Evolutionary conservation across 73 alveolate genomes (phyloP).

Genomic region (Durusdinium trenchii): DNA sequence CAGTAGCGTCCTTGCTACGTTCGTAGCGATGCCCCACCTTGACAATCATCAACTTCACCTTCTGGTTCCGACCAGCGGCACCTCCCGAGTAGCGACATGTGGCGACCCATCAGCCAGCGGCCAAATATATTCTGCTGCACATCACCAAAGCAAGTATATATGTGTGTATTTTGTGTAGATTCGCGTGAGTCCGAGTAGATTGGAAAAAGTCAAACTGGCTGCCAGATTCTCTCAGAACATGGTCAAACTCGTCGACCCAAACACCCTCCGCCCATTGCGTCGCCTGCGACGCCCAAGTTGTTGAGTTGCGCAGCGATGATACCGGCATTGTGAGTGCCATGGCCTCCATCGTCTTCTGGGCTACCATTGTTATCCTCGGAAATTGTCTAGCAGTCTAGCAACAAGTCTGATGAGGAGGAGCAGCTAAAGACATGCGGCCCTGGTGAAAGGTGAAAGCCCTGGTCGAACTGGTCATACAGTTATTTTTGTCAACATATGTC

Average conservation of each 20-base stretch:
- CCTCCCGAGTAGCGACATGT: no score
- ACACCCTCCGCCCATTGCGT: neutral
- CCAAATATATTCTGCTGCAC: no score
- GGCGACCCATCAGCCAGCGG: no score
- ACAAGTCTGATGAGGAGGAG: no score
- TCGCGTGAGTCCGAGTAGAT: neutral
- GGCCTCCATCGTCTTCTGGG: constrained; percentile 64
- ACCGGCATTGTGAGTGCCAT: constrained; percentile 82
- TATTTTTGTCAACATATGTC: no score
- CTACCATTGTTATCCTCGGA: constrained; percentile 35
- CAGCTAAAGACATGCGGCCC: no score
- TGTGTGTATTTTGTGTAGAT: neutral
- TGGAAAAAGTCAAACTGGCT: neutral
- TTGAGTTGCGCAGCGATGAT: constrained; percentile 70
- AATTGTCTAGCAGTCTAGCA: no score
- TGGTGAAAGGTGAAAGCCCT: no score
- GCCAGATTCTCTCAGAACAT: neutral
- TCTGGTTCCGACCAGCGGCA: constrained; percentile 89
- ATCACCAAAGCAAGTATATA: no score
- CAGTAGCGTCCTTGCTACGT: neutral
- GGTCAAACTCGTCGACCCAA: neutral
- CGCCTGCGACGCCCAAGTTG: constrained; percentile 74
- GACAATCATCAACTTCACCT: constrained; percentile 80
- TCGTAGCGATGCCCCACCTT: neutral
- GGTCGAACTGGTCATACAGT: no score